Base-by-base conservation (phyloP, 1,284 basidiomycete genomes). In the Puccinia polysora region DNA sequence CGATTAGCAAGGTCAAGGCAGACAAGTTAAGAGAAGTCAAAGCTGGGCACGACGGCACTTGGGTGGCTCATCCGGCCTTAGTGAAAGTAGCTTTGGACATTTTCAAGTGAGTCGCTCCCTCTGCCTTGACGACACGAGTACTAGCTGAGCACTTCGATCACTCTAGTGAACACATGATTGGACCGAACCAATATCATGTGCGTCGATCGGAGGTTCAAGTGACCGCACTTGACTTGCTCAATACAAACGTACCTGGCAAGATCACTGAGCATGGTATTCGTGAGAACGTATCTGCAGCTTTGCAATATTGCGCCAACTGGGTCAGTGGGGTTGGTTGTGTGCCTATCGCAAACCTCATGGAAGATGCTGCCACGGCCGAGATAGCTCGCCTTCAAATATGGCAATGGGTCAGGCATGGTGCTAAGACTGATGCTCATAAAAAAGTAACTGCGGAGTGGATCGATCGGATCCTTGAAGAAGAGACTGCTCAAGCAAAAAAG, bases 11-110 rank as follows among this genome's bases (percentile, higher is more conserved):
- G 83, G 96, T 99, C 74, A 87, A 86, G 76, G 89, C 88, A n/a
- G 96, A 99, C 83, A 98, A 99, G 83, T 84, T 94, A 73, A 89
- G 96, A 73, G 96, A 99, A 82, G 95, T 97, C 75, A 89, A 85
- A 55, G 90, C 91, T 28, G 96, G 96, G 12, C 96, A 98, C 80
- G 96, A 98, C 80, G 95, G 85, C 71, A 85, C 83, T 67, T 80
- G 78, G 79, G 97, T 97, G 75, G 96, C 96, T 6, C 96, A 99
- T 81, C 96, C 96, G 1, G 89, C 94, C 73, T 90, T 98, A 78
- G 91, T 96, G 83, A 84, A 86, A 76, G 93, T 98, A 74, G 95
- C 95, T 6, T 86, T 88, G 79, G 87, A 91, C 74, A 83, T 97
- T 76, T 99, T 99, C 80, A 87, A 98, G 65, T 69, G 63, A 77